Base-by-base conservation (phyloP, 495 filamentous ascomycete genomes). In the Mytilinidion resinicola region DNA sequence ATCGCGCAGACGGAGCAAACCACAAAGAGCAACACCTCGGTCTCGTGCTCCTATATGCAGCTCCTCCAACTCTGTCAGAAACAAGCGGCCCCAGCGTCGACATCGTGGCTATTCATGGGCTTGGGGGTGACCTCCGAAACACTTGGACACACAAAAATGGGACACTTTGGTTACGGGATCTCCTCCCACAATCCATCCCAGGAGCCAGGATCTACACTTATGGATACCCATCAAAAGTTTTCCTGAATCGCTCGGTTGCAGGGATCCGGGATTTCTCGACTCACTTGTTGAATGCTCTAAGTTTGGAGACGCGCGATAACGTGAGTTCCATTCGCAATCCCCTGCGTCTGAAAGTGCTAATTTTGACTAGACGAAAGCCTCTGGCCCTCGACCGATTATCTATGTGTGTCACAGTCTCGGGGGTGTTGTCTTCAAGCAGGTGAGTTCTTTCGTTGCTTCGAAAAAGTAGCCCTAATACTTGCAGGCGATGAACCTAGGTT, bases 391-490 rank as follows among this genome's bases (percentile, higher is more conserved):
- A 17, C 61, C 64, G 9, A 61, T 67, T 3, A 64, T 67, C 10
- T 64, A 57, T 48, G 33, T 67, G 14, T 67, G 64, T 37, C 64
- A 67, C 50, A 67, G 64, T 33, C 34, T 67, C 7, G 62, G 64
- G 14, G 64, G 62, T 0, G 46, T 67, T 42, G 64, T 67, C n/a
- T 61, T 62, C 30, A 67, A 67, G 52, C 61, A 64, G 57, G 64
- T 67, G 42, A 17, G 14, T 11, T 17, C 15, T 17, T n/a, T n/a
- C 12, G 8, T 46, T 7, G 42, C 42, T 46, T 46, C 42, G 7
- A 46, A n/a, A 46, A 46, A 9, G 6, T 46, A n/a, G 11, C 61
- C 48, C 19, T 60, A 34, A 57, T 57, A 19, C 12, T 43, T 39
- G 55, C 44, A 41, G 20, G 54, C 5, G 43, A 51, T 34, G 9